A percentile compares a stretch with the other conserved stretches of the same genome.
These are phyloP conservation scores for Chimonanthus praecox DNA, from an alignment of 164 flowering plant genomes.

Conservation along the genomic window DNA sequence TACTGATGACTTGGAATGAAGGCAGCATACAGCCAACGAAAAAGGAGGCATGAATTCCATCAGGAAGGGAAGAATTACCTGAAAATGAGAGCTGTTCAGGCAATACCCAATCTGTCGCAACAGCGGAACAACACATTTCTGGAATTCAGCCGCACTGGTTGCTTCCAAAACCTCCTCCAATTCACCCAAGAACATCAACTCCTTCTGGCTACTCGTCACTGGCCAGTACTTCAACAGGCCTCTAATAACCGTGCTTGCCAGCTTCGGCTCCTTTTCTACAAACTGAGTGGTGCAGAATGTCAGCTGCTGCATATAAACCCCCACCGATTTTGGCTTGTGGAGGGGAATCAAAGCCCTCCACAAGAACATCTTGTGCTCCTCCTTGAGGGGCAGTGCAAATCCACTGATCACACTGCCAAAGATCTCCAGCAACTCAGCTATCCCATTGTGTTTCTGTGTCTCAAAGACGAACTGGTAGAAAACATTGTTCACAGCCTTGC, in stretches of 20 bases:
- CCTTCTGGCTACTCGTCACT: slow-evolving; percentile 43
- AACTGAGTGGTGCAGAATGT: slow-evolving; percentile 48
- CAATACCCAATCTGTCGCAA: slow-evolving; percentile 47
- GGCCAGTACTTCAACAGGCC: slow-evolving; percentile 57
- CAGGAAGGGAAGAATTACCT: slow-evolving; percentile 11
- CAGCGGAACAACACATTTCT: slow-evolving; percentile 44
- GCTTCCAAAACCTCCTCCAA: slow-evolving; percentile 46
- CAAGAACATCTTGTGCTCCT: slow-evolving; percentile 53
- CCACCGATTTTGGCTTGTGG: slow-evolving; percentile 43
- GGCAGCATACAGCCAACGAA: too few species aligned
- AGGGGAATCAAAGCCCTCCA: slow-evolving; percentile 49
- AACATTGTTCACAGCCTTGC: slow-evolving; percentile 45
- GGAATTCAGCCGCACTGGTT: slow-evolving; percentile 37
- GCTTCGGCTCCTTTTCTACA: slow-evolving; percentile 39
- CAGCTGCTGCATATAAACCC: slow-evolving; percentile 44
- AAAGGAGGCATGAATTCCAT: background rate
- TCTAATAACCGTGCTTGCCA: slow-evolving; percentile 45
- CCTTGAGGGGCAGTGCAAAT: slow-evolving; percentile 52
- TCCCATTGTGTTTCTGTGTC: slow-evolving; percentile 46
- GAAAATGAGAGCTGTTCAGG: slow-evolving; percentile 48
- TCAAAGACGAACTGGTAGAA: slow-evolving; percentile 50
- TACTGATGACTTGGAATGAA: too few species aligned
- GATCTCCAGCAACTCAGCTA: slow-evolving; percentile 52
- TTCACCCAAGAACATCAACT: slow-evolving; percentile 44
- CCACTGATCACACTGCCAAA: slow-evolving; percentile 51